Evolutionary conservation across 805 yeast species (phyloP), one percentile per base, ranked within the genome.

Genomic region (Cyberlindnera euphorbiae): DNA sequence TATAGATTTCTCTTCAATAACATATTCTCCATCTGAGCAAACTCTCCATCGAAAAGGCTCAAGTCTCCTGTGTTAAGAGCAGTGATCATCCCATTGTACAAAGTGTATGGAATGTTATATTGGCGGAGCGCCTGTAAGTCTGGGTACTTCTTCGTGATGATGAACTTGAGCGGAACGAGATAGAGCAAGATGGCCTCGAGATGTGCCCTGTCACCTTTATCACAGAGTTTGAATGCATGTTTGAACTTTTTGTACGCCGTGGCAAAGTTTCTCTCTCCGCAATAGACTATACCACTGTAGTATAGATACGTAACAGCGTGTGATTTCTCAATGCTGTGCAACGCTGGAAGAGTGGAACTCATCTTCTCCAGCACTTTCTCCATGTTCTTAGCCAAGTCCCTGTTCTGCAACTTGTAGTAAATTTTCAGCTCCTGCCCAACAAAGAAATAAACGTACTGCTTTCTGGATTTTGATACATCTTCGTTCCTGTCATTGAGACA

Each of bases 401-500:
- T 64, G 50, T 82, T 83, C 30, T 72, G 68, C 45, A 86, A 62
- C 47, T 67, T 67, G 63, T 79, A 77, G 59, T 85, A 87, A 17
- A 82, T 67, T 47, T 75, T 75, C 56, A 86, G 77, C 39, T 87
- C 71, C 36, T 78, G 71, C 26, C 80, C 79, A 14, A 83, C 73
- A 55, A 86, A 81, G 58, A 73, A 79, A 58, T 80, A 84, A 14
- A 82, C 78, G 33, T 80, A 83, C 44, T 60, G 58, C 49, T 79
- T 69, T 52, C 83, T 82, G 42, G 81, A 74, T 11, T 50, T 49
- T 0, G 31, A 33, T 15, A 57, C 32, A 18, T 71, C 72, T n/a
- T 75, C 71, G 42, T 77, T 77, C 39, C 89, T 71, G 58, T 88
- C 96, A 44, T 83, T 84, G 29, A 88, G 64, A 44, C 95, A 84